Percentiles rank a stretch among this genome's conserved stretches.
These are phyloP conservation scores for Alternaria gansuensis DNA, from an alignment of 2,329 filamentous ascomycete species.

Conservation along the genomic window DNA sequence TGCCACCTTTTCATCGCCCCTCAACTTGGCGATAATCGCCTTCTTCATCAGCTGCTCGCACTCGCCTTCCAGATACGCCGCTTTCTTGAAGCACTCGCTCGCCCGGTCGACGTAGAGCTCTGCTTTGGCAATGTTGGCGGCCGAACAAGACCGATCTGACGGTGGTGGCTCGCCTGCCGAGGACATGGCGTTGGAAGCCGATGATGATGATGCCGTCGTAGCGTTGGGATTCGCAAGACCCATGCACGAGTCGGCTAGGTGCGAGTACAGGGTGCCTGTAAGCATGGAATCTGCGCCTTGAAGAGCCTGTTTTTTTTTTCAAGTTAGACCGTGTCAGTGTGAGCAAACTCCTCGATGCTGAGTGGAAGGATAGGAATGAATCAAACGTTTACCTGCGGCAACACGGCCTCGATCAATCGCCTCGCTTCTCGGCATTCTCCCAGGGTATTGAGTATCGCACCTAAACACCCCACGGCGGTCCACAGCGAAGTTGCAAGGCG, in stretches of 20 bases:
- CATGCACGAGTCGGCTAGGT: slow-evolving; percentile 80
- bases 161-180: too few species aligned
- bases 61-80: slow-evolving; percentile 74
- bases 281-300: slow-evolving; percentile 73
- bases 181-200: neutral
- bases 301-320: slow-evolving; percentile 61
- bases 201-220: too few species aligned
- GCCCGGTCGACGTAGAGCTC: slow-evolving; percentile 51
- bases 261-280: slow-evolving; percentile 71
- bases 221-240: slow-evolving; percentile 70
- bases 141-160: slow-evolving; percentile 28
- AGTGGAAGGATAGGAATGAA: neutral
- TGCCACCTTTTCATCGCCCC: slow-evolving; percentile 56
- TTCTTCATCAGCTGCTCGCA: slow-evolving; percentile 85
- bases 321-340: slow-evolving; percentile 13
- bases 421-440: slow-evolving; percentile 74
- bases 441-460: slow-evolving; percentile 73
- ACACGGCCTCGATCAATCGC: slow-evolving; percentile 70
- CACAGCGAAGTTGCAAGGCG: slow-evolving; percentile 75
- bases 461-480: slow-evolving; percentile 73
- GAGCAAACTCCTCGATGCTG: too few species aligned
- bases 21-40: slow-evolving; percentile 75
- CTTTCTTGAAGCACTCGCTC: slow-evolving; percentile 63
- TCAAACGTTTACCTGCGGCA: slow-evolving; percentile 69
- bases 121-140: slow-evolving; percentile 41